Base-by-base conservation (phyloP, 768 basidiomycete genomes). In the Collybia sordida region DNA sequence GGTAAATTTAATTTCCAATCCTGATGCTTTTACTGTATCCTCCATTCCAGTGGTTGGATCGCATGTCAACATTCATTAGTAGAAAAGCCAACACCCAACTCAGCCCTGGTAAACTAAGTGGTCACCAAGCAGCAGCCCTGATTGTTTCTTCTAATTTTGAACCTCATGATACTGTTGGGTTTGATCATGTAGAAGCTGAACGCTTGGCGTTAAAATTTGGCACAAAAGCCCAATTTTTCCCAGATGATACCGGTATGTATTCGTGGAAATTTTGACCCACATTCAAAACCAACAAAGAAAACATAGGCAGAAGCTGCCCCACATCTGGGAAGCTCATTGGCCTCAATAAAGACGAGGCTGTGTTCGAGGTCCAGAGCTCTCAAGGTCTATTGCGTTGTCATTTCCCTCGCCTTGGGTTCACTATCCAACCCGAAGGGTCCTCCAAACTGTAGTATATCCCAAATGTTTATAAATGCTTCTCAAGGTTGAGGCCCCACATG, bases 311-410 rank as follows among this genome's bases (percentile, higher is more conserved):
- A 31, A 68, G 63, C 36, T 71, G 72, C 40, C 72, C 72, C 2
- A 82, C 81, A 1, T 47, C 58, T 6, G 83, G 82, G 9, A 79
- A 67, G 49, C 68, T 85, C 8, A 67, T 83, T 8, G 75, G 70
- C 0, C 66, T 83, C 23, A 79, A 69, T 58, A 63, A 59, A 28
- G 75, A 78, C 55, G 76, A 83, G 55, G 61, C 74, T 15, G 74
- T 78, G 1, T 59, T 85, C 25, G 77, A 82, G 59, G 71, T 76
- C 0, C 54, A 67, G 38, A 75, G 71, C 2, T 52, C 63, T 0
- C 62, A 64, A n/a, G 76, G 75, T 4, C 51, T 61, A 6, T 52
- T 80, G 17, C 71, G 73, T 39, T 75, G 71, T 47, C 82, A 84
- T 63, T 83, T 84, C 61, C 82, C 83, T 28, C 65, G 78, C 12